Evolutionary conservation across 306 rosid species (phyloP), one percentile per base, ranked within the genome.

Genomic region (Cyclanthera cordifolia): DNA sequence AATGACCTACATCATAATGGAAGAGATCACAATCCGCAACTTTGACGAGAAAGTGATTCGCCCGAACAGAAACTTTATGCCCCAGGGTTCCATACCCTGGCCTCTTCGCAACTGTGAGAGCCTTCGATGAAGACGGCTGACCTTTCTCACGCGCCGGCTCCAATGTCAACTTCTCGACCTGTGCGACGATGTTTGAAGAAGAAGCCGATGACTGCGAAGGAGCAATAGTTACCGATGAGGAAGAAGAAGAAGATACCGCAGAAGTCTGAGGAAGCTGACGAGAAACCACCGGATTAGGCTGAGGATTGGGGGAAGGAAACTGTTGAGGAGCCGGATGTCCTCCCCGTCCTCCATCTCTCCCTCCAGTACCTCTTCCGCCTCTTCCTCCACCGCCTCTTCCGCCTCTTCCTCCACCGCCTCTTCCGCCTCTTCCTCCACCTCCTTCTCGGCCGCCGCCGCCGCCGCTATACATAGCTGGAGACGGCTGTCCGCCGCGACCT

Each of bases 11-110:
- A 60, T 51, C 79, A 12, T 90, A 90, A 1, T 86, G 97, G 9
- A 75, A 78, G 0, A 84, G 52, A 59, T 86, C 90, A 0, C 11
- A 17, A 0, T 78, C 79, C 0, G 79, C 77, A 1, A 84, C 80
- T 27, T 86, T 8, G 0, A 86, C 82, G 0, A 71, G 52, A 4
- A 90, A 86, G n/a, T 90, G 97, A 61, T 90, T 90, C 0, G 97
- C 97, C 0, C 85, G 76, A 1, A 88, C 82, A 11, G 47, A 5
- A 5, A 72, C 21, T 34, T 17, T 80, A 0, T 0, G 23, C 0
- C 97, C 97, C 0, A 20, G 0, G 7, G 1, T 56, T 0, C 95
- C 95, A 2, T 0, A 79, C 1, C 76, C 85, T 0, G 97, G 97
- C 14, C 97, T 80, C 45, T 20, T 54, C 0, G 83, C 69, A 16